Evolutionary conservation across 2,329 filamentous ascomycete genomes (phyloP).

Genomic region (Aureobasidium lini): DNA sequence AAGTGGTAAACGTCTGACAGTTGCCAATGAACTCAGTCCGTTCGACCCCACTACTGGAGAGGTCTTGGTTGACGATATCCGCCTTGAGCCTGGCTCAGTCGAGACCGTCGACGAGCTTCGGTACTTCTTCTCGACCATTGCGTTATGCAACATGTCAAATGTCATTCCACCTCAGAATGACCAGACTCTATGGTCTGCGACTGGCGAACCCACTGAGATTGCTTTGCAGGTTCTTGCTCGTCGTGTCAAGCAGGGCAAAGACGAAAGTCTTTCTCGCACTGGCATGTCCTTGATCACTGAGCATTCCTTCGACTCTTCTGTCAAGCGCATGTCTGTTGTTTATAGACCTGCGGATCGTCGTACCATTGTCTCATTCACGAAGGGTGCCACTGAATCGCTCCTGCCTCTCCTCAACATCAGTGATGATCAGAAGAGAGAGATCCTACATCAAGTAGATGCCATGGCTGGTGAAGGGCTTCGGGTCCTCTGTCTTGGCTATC

Average conservation of each 20-base stretch:
- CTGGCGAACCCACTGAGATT: slow-evolving; percentile 62
- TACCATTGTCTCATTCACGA: slow-evolving; percentile 22
- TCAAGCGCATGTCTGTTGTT: slow-evolving; percentile 28
- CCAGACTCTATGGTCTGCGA: slow-evolving; percentile 55
- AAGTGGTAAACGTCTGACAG: slow-evolving; percentile 48
- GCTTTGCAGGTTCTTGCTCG: slow-evolving; percentile 67
- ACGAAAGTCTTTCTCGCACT: not conserved
- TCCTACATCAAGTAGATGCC: slow-evolving; percentile 23
- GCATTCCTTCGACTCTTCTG: slow-evolving; percentile 28
- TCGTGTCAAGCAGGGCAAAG: slow-evolving; percentile 44
- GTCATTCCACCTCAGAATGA: slow-evolving; percentile 47
- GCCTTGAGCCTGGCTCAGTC: not conserved
- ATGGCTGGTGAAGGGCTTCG: slow-evolving; percentile 24
- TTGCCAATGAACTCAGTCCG: slow-evolving; percentile 49
- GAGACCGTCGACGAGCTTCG: not conserved
- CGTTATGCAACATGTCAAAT: slow-evolving; percentile 58
- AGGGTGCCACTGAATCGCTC: slow-evolving; percentile 29
- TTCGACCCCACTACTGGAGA: slow-evolving; percentile 55
- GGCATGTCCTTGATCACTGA: slow-evolving; percentile 1
- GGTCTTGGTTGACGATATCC: slow-evolving; percentile 35
- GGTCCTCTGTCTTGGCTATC: slow-evolving; percentile 25
- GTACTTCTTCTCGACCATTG: slow-evolving; percentile 49
- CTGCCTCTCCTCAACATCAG: slow-evolving; percentile 22
- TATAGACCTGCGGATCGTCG: slow-evolving; percentile 15
- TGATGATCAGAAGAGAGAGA: slow-evolving; percentile 17